These are phyloP conservation scores for Rutstroemia sp. DNA, from an alignment of 2,329 filamentous ascomycete genomes.

Conservation along the genomic window DNA sequence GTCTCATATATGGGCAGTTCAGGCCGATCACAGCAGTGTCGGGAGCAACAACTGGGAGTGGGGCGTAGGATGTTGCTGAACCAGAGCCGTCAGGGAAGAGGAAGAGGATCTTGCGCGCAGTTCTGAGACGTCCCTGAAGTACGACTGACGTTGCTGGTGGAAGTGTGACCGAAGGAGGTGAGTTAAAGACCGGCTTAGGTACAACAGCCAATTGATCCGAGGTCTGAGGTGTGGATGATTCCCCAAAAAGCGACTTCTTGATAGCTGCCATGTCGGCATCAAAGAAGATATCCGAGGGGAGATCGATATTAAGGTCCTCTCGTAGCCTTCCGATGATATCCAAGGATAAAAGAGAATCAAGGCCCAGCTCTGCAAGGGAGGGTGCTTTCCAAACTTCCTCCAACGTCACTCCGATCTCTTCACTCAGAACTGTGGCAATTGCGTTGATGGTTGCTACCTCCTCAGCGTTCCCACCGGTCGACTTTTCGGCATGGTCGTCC, in stretches of 20 bases:
- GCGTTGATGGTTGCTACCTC: neutral
- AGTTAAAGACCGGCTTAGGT: neutral
- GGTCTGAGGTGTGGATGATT: neutral
- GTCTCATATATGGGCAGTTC: slow-evolving; percentile 66
- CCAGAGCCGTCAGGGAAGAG: slow-evolving; percentile 42
- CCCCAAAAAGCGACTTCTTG: neutral
- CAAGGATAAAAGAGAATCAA: slow-evolving; percentile 3
- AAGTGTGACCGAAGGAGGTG: neutral
- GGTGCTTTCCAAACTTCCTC: neutral
- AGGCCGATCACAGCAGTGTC: slow-evolving; percentile 49
- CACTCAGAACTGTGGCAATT: neutral
- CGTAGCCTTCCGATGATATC: neutral
- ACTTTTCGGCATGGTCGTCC: no score
- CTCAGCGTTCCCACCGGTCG: neutral
- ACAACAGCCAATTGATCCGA: neutral
- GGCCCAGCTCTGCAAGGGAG: neutral
- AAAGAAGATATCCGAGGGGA: neutral
- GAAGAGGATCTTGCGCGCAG: slow-evolving; percentile 36
- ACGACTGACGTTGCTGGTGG: slow-evolving; percentile 27
- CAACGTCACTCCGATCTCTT: neutral
- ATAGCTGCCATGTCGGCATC: neutral
- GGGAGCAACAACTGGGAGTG: slow-evolving; percentile 32
- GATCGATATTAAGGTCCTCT: neutral
- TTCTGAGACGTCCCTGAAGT: slow-evolving; percentile 38
- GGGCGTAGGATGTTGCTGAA: slow-evolving; percentile 29